Conservation (phyloP, 352 stramenopile species). For the Pythium utonaiense region DNA sequence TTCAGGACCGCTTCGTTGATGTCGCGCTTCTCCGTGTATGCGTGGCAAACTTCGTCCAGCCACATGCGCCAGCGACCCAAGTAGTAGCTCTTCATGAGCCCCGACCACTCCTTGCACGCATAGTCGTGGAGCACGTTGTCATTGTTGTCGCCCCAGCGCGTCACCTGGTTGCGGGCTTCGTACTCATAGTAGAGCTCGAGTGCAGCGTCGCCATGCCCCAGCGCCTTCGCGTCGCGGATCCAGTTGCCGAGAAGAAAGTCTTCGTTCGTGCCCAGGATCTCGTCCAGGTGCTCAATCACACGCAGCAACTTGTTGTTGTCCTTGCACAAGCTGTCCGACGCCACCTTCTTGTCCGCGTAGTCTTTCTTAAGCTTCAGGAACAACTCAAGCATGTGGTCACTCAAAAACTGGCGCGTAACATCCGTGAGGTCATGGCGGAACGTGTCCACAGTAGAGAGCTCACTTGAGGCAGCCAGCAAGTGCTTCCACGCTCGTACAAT, state of each 20-base stretch:
- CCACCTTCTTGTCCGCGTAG: constrained; percentile 33
- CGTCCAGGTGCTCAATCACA: constrained; percentile 53
- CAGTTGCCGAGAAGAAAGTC: constrained; percentile 74
- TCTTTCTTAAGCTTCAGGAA: constrained; percentile 57
- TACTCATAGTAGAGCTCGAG: constrained; percentile 72
- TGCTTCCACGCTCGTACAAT: constrained; percentile 55
- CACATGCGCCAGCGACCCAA: constrained; percentile 67
- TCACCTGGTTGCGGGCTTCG: constrained; percentile 81
- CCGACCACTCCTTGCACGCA: constrained; percentile 71
- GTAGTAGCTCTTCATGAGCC: constrained; percentile 68
- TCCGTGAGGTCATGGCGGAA: constrained; percentile 80
- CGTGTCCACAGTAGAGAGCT: constrained; percentile 41
- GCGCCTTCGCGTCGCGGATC: constrained; percentile 52
- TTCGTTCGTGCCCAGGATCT: constrained; percentile 57
- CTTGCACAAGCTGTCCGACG: constrained; percentile 31
- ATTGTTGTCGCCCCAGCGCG: constrained; percentile 78
- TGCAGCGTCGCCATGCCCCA: constrained; percentile 27
- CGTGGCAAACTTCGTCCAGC: constrained; percentile 62
- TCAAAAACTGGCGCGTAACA: constrained; percentile 72
- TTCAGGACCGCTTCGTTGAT: constrained; percentile 48
- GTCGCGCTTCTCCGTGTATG: constrained; percentile 53
- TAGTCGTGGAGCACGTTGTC: constrained; percentile 71
- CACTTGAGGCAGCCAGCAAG: constrained; percentile 38
- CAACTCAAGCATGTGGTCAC: constrained; percentile 53
- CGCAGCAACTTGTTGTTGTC: constrained; percentile 45